phyloP scores from a whole-genome alignment of 2,329 filamentous ascomycete genomes.

The Apiospora aurea region DNA sequence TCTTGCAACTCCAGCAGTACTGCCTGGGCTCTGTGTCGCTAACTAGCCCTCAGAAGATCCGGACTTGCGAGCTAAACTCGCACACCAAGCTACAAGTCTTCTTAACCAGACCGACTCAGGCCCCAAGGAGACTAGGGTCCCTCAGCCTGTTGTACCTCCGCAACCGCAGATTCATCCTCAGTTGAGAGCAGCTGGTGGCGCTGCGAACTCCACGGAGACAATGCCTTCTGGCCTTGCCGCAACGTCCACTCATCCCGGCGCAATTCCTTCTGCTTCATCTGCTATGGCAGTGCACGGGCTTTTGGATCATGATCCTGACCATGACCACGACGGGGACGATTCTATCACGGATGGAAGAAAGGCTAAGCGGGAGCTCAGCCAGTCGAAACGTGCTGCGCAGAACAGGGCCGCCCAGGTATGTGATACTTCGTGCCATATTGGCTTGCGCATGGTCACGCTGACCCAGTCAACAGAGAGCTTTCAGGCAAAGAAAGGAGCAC shows the following conservation, averaged over 20 bases:
- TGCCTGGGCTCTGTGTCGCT: background rate
- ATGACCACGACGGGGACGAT: conserved; percentile 44
- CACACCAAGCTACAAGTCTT: conserved; percentile 31
- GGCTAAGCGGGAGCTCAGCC: conserved; percentile 89
- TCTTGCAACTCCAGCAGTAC: background rate
- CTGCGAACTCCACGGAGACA: conserved; percentile 38
- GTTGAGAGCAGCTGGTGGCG: conserved; percentile 35
- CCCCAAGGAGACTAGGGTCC: conserved; percentile 29
- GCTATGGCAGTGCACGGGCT: conserved; percentile 43
- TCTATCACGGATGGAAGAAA: conserved; percentile 66
- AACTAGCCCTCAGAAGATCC: conserved; percentile 31
- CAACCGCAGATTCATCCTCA: conserved; percentile 40
- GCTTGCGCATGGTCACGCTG: conserved; percentile 27
- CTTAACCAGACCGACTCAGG: conserved; percentile 32
- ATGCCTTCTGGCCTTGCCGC: conserved; percentile 42
- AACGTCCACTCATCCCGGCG: conserved; percentile 40
- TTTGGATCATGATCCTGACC: conserved; percentile 43
- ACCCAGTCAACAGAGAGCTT: conserved; percentile 69
- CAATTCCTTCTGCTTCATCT: conserved; percentile 36
- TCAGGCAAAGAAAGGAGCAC: conserved; percentile 95
- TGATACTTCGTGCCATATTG: background rate
- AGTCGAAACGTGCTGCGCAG: conserved; percentile 94
- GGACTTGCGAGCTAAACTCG: conserved; percentile 35
- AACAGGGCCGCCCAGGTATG: conserved; percentile 94
- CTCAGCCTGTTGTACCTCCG: conserved; percentile 33